Evolutionary conservation across 129 eudicot genomes (phyloP), one percentile per base, ranked within the genome.

Genomic region (Cynara cardunculus): DNA sequence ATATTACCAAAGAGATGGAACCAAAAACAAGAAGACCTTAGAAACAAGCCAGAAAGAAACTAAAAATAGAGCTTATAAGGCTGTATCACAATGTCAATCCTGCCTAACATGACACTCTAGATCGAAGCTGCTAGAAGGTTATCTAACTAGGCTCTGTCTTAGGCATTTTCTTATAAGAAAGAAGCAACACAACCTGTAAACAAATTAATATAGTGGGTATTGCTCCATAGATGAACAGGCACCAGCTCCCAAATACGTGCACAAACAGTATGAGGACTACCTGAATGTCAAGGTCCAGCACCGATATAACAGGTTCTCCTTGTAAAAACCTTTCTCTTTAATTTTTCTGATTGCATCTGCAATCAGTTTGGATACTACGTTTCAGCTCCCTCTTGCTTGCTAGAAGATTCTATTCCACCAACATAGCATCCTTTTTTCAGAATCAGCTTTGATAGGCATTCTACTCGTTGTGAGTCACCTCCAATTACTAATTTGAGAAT

Each of bases 231-330:
- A 46, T 13, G 59, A 13, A 46, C n/a, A 46, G 1, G n/a, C 59
- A 46, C 14, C 59, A 46, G 59, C n/a, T 46, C 18, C 59, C 59
- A 13, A 13, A 46, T 44, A 53, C 34, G 25, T 7, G 59, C n/a
- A 56, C 22, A 71, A 71, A 32, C 25, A 53, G 37, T n/a, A 53
- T 32, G n/a, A 37, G 25, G 62, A 34, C 19, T 83, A 92, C 97
- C 93, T 95, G 99, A 65, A 95, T 86, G 31, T 92, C 93, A 77
- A 39, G 78, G 76, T 95, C 97, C 35, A 89, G 82, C 73, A 95
- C 97, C 83, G 92, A 84, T 41, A 95, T 87, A 14, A 95, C 81
- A 28, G 97, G 90, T 37, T 85, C 88, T 84, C 87, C 67, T 83
- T 32, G 31, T 13, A 71, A 72, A 68, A 66, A 56, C 82, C 79